Percentiles rank a stretch among this genome's conserved stretches.
Evolutionary conservation across 192 early-diverging fungal genomes (phyloP).

Genomic region (Radiomyces spectabilis): DNA sequence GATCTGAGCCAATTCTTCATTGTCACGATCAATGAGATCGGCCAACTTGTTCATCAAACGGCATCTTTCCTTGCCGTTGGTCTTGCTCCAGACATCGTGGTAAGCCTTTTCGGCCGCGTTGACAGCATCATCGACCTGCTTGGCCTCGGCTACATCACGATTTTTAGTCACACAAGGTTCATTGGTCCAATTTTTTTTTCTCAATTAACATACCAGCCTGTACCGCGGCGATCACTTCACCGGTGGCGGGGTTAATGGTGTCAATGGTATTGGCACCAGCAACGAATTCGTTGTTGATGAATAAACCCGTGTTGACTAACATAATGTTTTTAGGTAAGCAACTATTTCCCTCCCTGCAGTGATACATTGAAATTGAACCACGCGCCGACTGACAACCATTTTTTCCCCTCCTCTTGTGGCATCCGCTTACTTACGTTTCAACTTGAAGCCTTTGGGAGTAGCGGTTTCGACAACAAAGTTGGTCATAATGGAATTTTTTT

Average conservation of each 20-base stretch:
- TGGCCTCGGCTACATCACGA: conserved; percentile 42
- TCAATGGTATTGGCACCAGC: conserved; percentile 45
- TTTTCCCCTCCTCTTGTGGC: not conserved
- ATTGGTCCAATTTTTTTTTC: not conserved
- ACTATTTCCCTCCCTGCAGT: too few species aligned
- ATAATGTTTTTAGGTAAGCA: too few species aligned
- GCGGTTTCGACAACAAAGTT: conserved; percentile 5
- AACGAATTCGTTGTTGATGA: conserved; percentile 66
- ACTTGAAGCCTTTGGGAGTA: conserved; percentile 13
- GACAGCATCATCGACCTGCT: conserved; percentile 65
- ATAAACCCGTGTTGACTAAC: conserved; percentile 52
- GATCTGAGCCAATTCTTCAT: conserved; percentile 17
- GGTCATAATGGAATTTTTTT: too few species aligned
- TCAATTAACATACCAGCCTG: conserved; percentile 21
- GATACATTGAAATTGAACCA: not conserved
- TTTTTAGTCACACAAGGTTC: not conserved
- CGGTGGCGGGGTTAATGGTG: conserved; percentile 64
- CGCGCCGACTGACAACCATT: not conserved
- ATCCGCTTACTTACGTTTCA: conserved; percentile 7
- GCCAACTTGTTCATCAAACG: conserved; percentile 41
- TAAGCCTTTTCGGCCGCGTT: conserved; percentile 50
- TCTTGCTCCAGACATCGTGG: conserved; percentile 44
- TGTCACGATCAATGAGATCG: conserved; percentile 17
- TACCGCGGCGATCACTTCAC: conserved; percentile 46
- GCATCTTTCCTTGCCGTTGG: conserved; percentile 35